These are phyloP conservation scores for Trichoderma atrobrunneum DNA, from an alignment of 2,329 filamentous ascomycete genomes.

Conservation along the genomic window DNA sequence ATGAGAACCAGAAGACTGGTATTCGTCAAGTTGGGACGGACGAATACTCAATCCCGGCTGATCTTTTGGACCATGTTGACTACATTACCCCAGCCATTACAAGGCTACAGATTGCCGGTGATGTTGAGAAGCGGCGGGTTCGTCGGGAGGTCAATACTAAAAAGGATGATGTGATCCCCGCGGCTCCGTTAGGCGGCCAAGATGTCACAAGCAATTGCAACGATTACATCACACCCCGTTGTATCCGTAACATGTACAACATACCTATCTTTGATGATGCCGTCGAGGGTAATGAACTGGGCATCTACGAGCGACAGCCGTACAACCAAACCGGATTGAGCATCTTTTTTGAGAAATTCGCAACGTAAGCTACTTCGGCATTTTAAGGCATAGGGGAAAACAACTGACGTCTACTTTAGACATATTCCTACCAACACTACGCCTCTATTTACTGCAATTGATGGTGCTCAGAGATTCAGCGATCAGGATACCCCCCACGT, in stretches of 20 bases:
- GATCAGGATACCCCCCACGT: background rate
- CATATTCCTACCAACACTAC: background rate
- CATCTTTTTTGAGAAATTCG: background rate
- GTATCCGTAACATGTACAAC: background rate
- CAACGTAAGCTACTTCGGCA: background rate
- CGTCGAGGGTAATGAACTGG: background rate
- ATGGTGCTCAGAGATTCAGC: background rate
- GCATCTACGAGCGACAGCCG: background rate
- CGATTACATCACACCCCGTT: background rate
- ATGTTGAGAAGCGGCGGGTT: background rate
- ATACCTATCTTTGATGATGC: background rate
- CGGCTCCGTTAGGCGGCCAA: background rate
- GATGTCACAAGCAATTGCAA: background rate
- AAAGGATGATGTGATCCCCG: background rate
- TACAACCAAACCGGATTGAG: slow-evolving; percentile 1
- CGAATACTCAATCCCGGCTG: background rate
- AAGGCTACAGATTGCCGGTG: background rate
- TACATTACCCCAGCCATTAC: background rate
- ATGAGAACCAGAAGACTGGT: background rate
- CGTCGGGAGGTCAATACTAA: background rate
- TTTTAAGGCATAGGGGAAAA: background rate
- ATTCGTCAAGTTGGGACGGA: background rate
- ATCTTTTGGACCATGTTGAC: background rate
- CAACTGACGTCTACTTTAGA: background rate
- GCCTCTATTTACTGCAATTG: background rate